A percentile compares a stretch with the other conserved stretches of the same genome.
Conservation (phyloP, 2,329 filamentous ascomycete genomes). For the Tothia fuscella region DNA sequence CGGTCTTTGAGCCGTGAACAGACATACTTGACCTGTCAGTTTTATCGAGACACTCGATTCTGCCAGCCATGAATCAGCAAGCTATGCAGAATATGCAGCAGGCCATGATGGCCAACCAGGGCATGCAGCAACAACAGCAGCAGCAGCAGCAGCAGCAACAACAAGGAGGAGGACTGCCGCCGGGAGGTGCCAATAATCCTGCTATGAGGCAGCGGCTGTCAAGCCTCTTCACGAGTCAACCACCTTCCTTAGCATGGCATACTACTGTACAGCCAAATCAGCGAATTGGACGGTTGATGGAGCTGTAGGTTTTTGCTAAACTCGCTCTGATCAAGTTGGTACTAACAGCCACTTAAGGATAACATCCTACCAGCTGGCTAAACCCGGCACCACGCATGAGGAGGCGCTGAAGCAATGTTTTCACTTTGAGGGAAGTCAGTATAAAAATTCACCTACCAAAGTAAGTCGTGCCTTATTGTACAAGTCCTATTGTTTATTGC, state of each 20-base stretch:
- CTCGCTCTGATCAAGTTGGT: background rate
- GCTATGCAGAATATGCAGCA: slow-evolving; percentile 1
- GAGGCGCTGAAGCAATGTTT: slow-evolving; percentile 4
- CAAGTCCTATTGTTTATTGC: too few species aligned
- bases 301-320: slow-evolving; percentile 2
- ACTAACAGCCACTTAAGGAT: slow-evolving; percentile 1
- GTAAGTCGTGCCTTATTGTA: background rate
- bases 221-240: background rate
- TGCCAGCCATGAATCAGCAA: background rate
- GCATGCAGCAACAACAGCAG: background rate
- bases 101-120: slow-evolving; percentile 5
- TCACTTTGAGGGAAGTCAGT: background rate
- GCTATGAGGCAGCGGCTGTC: background rate
- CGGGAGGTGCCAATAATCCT: too few species aligned
- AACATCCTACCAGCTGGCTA: slow-evolving; percentile 2
- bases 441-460: background rate
- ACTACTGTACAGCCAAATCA: background rate
- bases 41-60: too few species aligned
- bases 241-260: slow-evolving; percentile 1
- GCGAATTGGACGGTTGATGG: background rate
- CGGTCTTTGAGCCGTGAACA: slow-evolving; percentile 2
- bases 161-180: too few species aligned
- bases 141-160: background rate
- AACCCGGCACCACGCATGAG: background rate
- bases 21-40: background rate